Percentiles rank a stretch among this genome's conserved stretches.
These are phyloP conservation scores for Salix dunnii DNA, from an alignment of 345 rosid species.

Conservation along the genomic window DNA sequence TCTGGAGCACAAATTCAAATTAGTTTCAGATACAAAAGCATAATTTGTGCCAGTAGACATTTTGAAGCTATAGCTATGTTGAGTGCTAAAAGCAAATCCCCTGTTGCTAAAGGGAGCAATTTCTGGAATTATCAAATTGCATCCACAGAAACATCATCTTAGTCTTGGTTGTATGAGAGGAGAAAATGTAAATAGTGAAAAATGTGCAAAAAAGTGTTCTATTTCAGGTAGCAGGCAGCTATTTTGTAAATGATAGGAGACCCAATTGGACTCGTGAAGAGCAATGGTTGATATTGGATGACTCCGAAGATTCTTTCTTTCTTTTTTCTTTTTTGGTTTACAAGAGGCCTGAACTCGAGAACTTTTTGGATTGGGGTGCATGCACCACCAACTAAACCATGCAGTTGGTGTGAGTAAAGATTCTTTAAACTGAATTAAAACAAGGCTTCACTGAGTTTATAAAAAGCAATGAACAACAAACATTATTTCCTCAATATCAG, in stretches of 20 bases:
- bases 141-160: not conserved
- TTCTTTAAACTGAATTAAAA: not conserved
- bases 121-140: not conserved
- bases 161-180: not conserved
- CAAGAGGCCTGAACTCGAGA: too few relatives aligned
- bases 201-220: too few relatives aligned
- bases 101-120: not conserved
- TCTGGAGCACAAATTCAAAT: not conserved
- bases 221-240: not conserved
- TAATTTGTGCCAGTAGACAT: not conserved
- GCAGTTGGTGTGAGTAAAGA: not conserved
- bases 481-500: slow-evolving; percentile 2
- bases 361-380: too few relatives aligned
- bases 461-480: slow-evolving; percentile 1
- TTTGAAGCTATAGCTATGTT: not conserved
- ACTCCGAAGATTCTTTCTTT: too few relatives aligned
- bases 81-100: not conserved
- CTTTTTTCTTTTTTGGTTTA: too few relatives aligned
- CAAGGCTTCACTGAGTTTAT: not conserved
- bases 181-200: not conserved
- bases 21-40: not conserved
- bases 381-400: too few relatives aligned
- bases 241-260: not conserved
- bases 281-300: too few relatives aligned
- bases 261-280: not conserved